Evolutionary conservation across 164 flowering plant genomes (phyloP), one percentile per base, ranked within the genome.

Genomic region (Umbellularia californica): DNA sequence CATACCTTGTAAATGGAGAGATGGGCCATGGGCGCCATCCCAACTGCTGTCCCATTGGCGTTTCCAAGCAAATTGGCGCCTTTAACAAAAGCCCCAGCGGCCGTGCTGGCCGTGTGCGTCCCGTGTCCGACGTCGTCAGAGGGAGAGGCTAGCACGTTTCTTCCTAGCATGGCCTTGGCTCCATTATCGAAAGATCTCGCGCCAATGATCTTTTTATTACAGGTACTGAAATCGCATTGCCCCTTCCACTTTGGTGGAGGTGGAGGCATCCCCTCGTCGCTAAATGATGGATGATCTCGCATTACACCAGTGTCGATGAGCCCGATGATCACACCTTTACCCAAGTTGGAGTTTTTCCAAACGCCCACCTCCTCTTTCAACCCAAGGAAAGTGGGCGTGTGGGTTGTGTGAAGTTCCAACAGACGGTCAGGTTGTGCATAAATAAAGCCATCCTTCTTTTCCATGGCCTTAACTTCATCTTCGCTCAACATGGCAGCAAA

Each of bases 271-370:
- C 79, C 84, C 2, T 68, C 30, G 68, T 83, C 88, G 3, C 76
- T 69, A 75, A 88, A 88, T 69, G 85, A 86, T 28, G 52, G 79
- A 9, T 77, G 79, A 25, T 83, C 87, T 10, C 88, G 92, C 88
- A 86, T 85, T 10, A 88, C 81, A 2, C 92, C 92, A 23, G 68
- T 74, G 72, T 74, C 71, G 25, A 73, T 1, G 41, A 73, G 13
- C 63, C 75, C 70, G 19, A 73, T 73, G 2, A 65, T 75, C 30
- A 79, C 60, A 30, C 72, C 81, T 4, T 69, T 58, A 22, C 81
- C 81, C 3, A 24, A 63, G 24, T 22, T 63, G 10, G 24, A 63
- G n/a, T n/a, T 7, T 2, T n/a, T n/a, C 66, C 66, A 63, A 10
- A 63, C 12, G 23, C 66, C 66, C 24, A 22, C 12, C n/a, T 76